Evolutionary conservation across 2,329 filamentous ascomycete species (phyloP).

Genomic region (Xylaria sp.): DNA sequence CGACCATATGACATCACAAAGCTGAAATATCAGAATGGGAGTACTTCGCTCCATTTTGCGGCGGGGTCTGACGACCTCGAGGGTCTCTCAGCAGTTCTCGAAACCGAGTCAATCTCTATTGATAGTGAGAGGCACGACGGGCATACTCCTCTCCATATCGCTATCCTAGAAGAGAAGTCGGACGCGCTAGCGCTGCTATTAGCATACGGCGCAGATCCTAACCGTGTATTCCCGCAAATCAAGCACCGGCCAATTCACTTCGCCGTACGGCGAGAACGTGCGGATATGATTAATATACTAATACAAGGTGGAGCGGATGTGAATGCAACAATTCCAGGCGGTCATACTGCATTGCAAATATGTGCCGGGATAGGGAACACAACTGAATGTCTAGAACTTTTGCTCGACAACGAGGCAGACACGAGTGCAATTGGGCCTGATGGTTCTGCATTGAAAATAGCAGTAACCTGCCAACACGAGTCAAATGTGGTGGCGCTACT

Average conservation of each 20-base stretch:
- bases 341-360: too few relatives aligned
- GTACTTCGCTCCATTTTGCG: slow-evolving; percentile 3
- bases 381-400: too few relatives aligned
- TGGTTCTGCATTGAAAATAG: background rate
- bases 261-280: background rate
- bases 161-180: background rate
- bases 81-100: background rate
- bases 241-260: slow-evolving; percentile 1
- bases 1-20: background rate
- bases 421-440: background rate
- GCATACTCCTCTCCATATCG: slow-evolving; percentile 1
- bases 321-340: slow-evolving; percentile 1
- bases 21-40: background rate
- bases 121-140: slow-evolving; percentile 4
- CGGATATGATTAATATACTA: background rate
- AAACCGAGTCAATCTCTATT: background rate
- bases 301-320: slow-evolving; percentile 4
- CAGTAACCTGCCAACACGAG: background rate
- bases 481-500: background rate
- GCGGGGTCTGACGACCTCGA: background rate
- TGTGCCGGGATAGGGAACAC: too few relatives aligned
- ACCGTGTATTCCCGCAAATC: background rate
- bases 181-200: background rate
- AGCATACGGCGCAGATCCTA: slow-evolving; percentile 4
- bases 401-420: background rate